A percentile compares a stretch with the other conserved stretches of the same genome.
phyloP scores from a whole-genome alignment of 495 filamentous ascomycete species.

The Penicillium macrosclerotiorum region DNA sequence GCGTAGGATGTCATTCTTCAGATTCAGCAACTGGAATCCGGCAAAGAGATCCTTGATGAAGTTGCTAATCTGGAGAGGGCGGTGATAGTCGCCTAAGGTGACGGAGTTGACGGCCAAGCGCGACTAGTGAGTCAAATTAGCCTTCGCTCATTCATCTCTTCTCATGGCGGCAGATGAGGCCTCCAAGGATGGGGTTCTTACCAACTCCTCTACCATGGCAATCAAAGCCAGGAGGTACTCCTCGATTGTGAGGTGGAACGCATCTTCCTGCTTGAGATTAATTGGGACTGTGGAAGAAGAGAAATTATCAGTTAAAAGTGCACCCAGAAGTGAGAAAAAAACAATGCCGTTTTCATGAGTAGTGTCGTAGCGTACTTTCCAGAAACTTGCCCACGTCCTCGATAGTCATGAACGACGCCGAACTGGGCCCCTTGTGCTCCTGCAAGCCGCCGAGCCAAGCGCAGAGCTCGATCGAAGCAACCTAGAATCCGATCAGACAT shows the following conservation, averaged over 20 bases:
- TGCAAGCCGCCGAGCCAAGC: constrained; percentile 71
- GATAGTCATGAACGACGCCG: constrained; percentile 68
- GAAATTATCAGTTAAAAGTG: constrained; percentile 1
- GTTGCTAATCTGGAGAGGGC: constrained; percentile 78
- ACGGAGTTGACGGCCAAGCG: constrained; percentile 95
- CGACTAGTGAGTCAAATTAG: constrained; percentile 39
- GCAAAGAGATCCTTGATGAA: constrained; percentile 96
- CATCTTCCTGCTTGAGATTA: constrained; percentile 85
- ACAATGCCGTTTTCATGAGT: no score
- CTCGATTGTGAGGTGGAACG: constrained; percentile 94
- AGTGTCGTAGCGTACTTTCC: constrained; percentile 51
- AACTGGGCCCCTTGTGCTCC: constrained; percentile 38
- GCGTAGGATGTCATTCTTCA: constrained; percentile 91
- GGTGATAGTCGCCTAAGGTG: constrained; percentile 81
- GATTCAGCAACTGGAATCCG: constrained; percentile 92
- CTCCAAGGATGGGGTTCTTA: constrained; percentile 23
- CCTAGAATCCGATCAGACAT: constrained; percentile 28
- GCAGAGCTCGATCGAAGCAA: constrained; percentile 68
- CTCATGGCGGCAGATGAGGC: background rate
- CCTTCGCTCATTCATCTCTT: background rate
- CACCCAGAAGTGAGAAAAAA: no score
- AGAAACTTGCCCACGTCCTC: constrained; percentile 81
- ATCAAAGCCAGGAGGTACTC: constrained; percentile 91
- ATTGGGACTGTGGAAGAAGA: constrained; percentile 67
- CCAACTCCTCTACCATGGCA: constrained; percentile 84